A percentile compares a stretch with the other conserved stretches of the same genome.
phyloP scores from a whole-genome alignment of 2,329 filamentous ascomycete species.

The Neonectria punicea region DNA sequence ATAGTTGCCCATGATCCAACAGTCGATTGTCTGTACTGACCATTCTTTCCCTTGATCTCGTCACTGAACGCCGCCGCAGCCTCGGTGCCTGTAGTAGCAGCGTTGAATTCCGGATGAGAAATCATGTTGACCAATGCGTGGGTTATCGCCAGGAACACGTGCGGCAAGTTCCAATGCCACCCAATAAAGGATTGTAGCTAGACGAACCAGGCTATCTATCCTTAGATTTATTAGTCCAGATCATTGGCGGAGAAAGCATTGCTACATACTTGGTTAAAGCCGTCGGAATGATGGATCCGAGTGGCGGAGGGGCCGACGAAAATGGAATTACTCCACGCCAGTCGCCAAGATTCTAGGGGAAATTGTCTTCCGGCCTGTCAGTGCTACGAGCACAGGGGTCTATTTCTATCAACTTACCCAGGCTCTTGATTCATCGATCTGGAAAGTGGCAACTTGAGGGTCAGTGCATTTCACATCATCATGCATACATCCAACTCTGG shows the following conservation, averaged over 20 bases:
- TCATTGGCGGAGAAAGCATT: too few species aligned
- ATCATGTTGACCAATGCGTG: conserved; percentile 7
- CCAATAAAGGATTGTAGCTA: neutral
- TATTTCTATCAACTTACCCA: neutral
- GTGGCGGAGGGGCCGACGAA: neutral
- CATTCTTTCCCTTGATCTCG: conserved; percentile 16
- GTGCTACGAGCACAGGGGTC: too few species aligned
- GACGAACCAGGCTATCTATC: neutral
- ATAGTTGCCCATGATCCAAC: neutral
- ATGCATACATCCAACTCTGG: conserved; percentile 28
- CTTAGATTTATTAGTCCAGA: too few species aligned
- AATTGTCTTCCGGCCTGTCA: neutral
- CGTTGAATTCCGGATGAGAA: conserved; percentile 20
- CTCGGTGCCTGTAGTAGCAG: conserved; percentile 17
- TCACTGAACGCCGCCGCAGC: conserved; percentile 8
- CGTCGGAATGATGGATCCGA: conserved; percentile 10
- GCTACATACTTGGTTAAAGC: neutral
- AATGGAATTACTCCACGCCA: neutral
- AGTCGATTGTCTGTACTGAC: neutral
- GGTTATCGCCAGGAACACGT: neutral
- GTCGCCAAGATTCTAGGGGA: neutral
- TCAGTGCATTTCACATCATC: neutral
- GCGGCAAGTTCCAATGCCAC: neutral
- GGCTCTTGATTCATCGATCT: neutral
- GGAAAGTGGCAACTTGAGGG: neutral